Evolutionary conservation across 192 early-diverging fungal species (phyloP).

Genomic region (Gamsiella multidivaricata): DNA sequence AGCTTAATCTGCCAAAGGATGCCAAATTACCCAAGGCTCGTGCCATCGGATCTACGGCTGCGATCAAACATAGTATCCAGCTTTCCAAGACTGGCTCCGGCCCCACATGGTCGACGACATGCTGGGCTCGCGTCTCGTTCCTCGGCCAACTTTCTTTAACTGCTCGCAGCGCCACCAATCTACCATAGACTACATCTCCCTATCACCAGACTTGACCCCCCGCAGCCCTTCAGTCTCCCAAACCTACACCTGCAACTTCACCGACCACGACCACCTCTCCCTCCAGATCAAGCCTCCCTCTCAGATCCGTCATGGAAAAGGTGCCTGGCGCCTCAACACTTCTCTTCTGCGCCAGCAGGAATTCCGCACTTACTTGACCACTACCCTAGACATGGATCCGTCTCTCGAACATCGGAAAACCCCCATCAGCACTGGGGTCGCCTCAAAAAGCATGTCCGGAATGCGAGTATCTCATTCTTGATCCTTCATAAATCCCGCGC

Average conservation of each 20-base stretch:
- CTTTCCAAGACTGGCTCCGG: background rate
- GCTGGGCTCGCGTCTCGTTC: background rate
- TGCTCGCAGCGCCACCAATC: background rate
- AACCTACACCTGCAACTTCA: slow-evolving; percentile 1
- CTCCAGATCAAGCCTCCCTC: background rate
- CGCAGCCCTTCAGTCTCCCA: background rate
- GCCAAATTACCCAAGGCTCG: background rate
- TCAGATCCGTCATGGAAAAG: background rate
- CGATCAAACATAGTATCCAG: background rate
- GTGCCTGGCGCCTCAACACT: slow-evolving; percentile 19
- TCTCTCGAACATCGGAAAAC: background rate
- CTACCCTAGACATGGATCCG: background rate
- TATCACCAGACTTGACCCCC: background rate
- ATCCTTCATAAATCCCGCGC: background rate
- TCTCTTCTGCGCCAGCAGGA: background rate
- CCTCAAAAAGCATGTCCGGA: background rate
- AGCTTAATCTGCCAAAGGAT: background rate
- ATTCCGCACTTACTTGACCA: background rate
- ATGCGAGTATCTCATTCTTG: background rate
- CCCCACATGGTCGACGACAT: slow-evolving; percentile 4
- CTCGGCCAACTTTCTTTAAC: background rate
- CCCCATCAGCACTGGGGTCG: slow-evolving; percentile 4
- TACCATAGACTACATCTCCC: slow-evolving; percentile 39
- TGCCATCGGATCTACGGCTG: slow-evolving; percentile 1
- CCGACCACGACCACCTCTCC: slow-evolving; percentile 17